phyloP scores from a whole-genome alignment of 768 basidiomycete genomes.

The Lanmaoa pseudosensibilis region DNA sequence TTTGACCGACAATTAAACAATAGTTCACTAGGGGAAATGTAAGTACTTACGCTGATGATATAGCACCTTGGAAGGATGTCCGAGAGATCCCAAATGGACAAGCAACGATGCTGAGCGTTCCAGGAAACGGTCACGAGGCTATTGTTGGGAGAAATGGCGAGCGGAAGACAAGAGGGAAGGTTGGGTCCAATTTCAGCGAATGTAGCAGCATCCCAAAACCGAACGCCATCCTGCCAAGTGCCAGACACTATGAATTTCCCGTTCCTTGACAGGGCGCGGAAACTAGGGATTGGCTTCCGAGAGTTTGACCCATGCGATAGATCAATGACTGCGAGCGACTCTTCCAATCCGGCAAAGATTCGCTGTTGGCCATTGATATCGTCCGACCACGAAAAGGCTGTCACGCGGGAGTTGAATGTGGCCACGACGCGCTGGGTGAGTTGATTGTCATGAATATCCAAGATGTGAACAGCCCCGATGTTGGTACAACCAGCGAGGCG shows the following conservation, averaged over 20 bases:
- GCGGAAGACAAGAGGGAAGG: neutral
- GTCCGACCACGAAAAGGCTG: slow-evolving; percentile 2
- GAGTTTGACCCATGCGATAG: neutral
- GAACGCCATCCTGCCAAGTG: neutral
- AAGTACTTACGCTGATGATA: neutral
- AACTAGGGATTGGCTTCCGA: neutral
- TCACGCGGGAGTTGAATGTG: neutral
- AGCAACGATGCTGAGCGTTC: neutral
- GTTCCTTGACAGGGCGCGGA: neutral
- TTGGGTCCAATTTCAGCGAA: slow-evolving; percentile 4
- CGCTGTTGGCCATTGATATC: neutral
- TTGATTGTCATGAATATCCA: neutral
- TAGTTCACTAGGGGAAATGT: neutral
- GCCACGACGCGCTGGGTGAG: neutral
- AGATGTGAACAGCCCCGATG: neutral
- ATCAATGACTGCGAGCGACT: slow-evolving; percentile 1
- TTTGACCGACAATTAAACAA: neutral
- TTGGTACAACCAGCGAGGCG: slow-evolving; percentile 1
- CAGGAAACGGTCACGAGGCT: neutral
- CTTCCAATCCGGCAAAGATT: slow-evolving; percentile 1
- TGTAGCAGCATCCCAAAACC: slow-evolving; percentile 6
- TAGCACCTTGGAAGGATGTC: slow-evolving; percentile 1
- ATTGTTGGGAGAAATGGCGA: slow-evolving; percentile 4
- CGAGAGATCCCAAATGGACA: neutral
- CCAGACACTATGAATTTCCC: slow-evolving; percentile 7